Evolutionary conservation across 768 basidiomycete species (phyloP).

Genomic region (Leccinum barrowsii): DNA sequence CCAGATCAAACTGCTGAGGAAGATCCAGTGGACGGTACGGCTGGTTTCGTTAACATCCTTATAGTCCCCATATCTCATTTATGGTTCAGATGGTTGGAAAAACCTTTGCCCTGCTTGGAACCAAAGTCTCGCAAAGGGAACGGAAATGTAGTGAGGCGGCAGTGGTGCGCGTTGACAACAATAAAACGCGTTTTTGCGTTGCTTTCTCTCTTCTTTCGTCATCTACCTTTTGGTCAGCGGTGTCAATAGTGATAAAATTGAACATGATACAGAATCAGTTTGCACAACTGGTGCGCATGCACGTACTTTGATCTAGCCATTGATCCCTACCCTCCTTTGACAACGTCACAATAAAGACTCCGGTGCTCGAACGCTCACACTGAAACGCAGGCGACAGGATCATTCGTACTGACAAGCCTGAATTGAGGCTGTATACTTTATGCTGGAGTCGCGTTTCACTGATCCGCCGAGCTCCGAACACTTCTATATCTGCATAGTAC

Average conservation of each 20-base stretch:
- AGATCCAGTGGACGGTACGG: conserved; percentile 20
- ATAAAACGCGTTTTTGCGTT: not conserved
- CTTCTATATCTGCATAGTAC: not conserved
- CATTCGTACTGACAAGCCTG: not conserved
- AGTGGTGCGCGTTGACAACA: not conserved
- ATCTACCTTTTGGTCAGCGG: not conserved
- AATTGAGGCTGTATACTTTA: not conserved
- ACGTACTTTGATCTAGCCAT: not conserved
- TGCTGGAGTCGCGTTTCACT: not conserved
- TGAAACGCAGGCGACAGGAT: not conserved
- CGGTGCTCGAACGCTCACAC: not conserved
- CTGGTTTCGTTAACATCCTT: not conserved
- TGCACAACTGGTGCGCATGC: not conserved
- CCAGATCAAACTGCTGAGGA: conserved; percentile 22
- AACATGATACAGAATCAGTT: not conserved
- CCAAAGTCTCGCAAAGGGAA: not conserved
- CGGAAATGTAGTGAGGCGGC: not conserved
- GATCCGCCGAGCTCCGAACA: not conserved
- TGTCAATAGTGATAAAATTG: not conserved
- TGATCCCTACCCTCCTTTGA: not conserved
- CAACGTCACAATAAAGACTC: not conserved
- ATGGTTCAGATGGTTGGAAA: conserved; percentile 14
- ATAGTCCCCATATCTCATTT: not conserved
- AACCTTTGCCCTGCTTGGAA: conserved; percentile 12
- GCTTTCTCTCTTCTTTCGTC: not conserved